phyloP scores from a whole-genome alignment of 176 grass and related monocot species.

The Musa beccarii region DNA sequence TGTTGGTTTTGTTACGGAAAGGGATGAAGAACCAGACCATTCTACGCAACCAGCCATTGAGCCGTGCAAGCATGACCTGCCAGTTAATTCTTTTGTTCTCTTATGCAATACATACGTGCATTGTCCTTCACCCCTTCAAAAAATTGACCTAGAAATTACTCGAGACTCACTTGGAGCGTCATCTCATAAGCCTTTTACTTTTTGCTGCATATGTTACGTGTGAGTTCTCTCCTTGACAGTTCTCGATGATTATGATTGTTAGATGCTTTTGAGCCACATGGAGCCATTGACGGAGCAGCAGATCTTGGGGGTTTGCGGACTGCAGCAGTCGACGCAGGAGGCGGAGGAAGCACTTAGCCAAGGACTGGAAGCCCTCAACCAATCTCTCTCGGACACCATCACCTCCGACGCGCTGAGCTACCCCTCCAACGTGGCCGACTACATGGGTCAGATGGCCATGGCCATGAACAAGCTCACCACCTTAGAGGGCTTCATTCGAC shows the following conservation, averaged over 20 bases:
- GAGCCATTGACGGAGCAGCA: conserved; percentile 53
- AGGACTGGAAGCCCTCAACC: conserved; percentile 31
- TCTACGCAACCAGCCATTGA: background rate
- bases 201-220: no score
- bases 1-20: background rate
- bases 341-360: conserved; percentile 38
- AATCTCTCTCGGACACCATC: conserved; percentile 42
- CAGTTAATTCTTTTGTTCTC: no score
- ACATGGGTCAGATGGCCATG: conserved; percentile 30
- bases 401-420: conserved; percentile 25
- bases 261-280: conserved; percentile 36
- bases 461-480: conserved; percentile 45
- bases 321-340: conserved; percentile 37
- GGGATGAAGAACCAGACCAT: background rate
- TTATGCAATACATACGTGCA: no score
- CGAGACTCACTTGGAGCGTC: no score
- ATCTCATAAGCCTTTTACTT: no score
- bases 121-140: no score
- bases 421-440: conserved; percentile 25
- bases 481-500: conserved; percentile 29
- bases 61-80: background rate
- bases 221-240: no score
- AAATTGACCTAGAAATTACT: no score
- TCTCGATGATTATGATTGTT: background rate
- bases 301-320: conserved; percentile 20